These are phyloP conservation scores for Amanita muscaria DNA, from an alignment of 768 basidiomycete genomes.

Conservation along the genomic window DNA sequence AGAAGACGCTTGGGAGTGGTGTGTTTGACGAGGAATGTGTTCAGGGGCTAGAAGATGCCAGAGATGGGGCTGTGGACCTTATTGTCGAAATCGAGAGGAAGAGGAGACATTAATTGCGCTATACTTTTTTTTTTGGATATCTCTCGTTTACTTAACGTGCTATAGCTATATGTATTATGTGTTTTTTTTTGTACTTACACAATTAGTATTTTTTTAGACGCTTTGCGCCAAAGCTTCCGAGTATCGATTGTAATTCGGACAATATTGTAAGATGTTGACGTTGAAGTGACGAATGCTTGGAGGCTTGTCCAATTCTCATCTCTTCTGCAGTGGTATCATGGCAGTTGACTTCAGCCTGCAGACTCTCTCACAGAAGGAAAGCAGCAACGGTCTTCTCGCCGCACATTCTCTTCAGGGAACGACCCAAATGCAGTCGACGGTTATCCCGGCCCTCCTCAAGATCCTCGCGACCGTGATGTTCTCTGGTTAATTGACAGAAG, in stretches of 20 bases:
- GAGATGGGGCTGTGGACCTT: constrained; percentile 70
- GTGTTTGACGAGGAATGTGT: constrained; percentile 27
- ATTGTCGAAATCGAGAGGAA: constrained; percentile 38
- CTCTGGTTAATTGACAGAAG: constrained; percentile 97
- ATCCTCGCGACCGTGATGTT: constrained; percentile 82
- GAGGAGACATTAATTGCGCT: constrained; percentile 11
- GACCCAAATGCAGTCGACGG: constrained; percentile 22
- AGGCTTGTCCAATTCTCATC: background rate
- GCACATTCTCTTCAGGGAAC: constrained; percentile 26
- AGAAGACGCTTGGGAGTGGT: constrained; percentile 43
- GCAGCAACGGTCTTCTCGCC: constrained; percentile 42
- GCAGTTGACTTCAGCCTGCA: constrained; percentile 68
- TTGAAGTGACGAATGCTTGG: no score
- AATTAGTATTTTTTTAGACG: background rate
- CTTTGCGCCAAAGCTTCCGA: no score
- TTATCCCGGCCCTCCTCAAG: constrained; percentile 50
- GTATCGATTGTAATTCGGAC: no score
- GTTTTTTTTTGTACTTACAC: background rate
- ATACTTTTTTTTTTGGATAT: constrained; percentile 3
- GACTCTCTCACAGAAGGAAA: constrained; percentile 58
- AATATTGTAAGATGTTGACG: no score
- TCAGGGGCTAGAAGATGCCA: constrained; percentile 55
- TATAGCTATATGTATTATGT: background rate
- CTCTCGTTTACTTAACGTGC: background rate
- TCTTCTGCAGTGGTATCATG: constrained; percentile 5